Evolutionary conservation across 2,329 filamentous ascomycete species (phyloP).

Genomic region (Hypocrella siamensis): DNA sequence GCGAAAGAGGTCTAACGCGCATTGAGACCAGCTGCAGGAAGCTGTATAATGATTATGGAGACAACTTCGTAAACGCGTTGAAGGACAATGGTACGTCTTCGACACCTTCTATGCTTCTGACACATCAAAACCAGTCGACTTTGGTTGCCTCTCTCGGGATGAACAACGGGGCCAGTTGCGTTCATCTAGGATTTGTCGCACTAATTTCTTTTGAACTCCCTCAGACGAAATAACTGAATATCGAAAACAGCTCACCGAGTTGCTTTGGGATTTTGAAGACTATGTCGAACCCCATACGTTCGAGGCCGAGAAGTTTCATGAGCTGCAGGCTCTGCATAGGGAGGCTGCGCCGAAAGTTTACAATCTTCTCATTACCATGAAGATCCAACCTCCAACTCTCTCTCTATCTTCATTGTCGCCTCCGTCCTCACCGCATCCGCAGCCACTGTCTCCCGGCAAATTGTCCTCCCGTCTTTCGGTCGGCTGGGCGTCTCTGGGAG

Average conservation of each 20-base stretch:
- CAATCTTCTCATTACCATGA: slow-evolving; percentile 38
- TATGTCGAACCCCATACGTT: slow-evolving; percentile 33
- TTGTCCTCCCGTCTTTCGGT: not conserved
- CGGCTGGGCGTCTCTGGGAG: not conserved
- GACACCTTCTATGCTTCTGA: not conserved
- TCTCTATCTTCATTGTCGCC: slow-evolving; percentile 13
- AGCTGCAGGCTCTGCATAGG: slow-evolving; percentile 30
- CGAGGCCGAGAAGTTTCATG: slow-evolving; percentile 30
- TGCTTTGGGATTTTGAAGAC: slow-evolving; percentile 43
- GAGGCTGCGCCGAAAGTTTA: slow-evolving; percentile 31
- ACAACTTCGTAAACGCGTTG: slow-evolving; percentile 32
- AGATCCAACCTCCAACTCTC: slow-evolving; percentile 21
- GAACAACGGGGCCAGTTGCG: no score
- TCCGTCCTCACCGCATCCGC: slow-evolving; percentile 9
- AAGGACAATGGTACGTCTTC: slow-evolving; percentile 37
- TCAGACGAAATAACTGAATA: slow-evolving; percentile 34
- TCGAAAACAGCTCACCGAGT: slow-evolving; percentile 29
- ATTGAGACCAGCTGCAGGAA: slow-evolving; percentile 36
- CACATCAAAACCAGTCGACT: not conserved
- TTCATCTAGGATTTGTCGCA: no score
- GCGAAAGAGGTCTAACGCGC: slow-evolving; percentile 30
- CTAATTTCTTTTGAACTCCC: no score
- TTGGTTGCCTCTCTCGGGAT: no score
- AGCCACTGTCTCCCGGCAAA: slow-evolving; percentile 4
- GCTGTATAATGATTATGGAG: slow-evolving; percentile 30